A percentile compares a stretch with the other conserved stretches of the same genome.
These are phyloP conservation scores for Lichtheimia corymbifera DNA, from an alignment of 371 early-diverging fungal genomes.

Conservation along the genomic window DNA sequence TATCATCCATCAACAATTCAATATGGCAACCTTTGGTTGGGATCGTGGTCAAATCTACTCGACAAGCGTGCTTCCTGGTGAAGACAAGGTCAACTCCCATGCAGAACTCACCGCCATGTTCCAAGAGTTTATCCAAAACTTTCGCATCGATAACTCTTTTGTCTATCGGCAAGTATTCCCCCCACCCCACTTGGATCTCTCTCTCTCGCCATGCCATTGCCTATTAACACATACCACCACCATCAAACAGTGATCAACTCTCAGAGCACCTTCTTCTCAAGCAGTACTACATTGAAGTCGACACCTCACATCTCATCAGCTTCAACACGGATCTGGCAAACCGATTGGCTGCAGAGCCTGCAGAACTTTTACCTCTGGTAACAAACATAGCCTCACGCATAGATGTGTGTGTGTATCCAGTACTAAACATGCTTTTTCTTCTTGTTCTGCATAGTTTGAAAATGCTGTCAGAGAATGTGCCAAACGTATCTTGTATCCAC, in stretches of 20 bases:
- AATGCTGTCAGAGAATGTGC: slow-evolving; percentile 75
- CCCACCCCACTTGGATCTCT: neutral
- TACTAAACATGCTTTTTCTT: neutral
- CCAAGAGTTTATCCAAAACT: slow-evolving; percentile 77
- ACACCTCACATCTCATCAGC: slow-evolving; percentile 79
- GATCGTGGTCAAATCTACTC: slow-evolving; percentile 78
- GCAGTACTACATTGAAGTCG: slow-evolving; percentile 81
- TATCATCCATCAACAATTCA: neutral
- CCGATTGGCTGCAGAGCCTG: slow-evolving; percentile 73
- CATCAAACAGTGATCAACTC: slow-evolving; percentile 81
- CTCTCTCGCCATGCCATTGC: no score
- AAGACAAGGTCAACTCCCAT: slow-evolving; percentile 56
- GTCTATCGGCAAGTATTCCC: slow-evolving; percentile 71
- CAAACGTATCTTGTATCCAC: slow-evolving; percentile 62
- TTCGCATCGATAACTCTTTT: slow-evolving; percentile 73
- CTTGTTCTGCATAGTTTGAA: slow-evolving; percentile 69
- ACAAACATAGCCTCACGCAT: neutral
- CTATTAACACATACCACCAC: neutral
- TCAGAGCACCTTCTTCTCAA: slow-evolving; percentile 77
- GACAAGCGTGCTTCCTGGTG: slow-evolving; percentile 66
- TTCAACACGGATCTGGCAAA: slow-evolving; percentile 85
- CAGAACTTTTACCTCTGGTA: slow-evolving; percentile 82
- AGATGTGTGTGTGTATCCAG: neutral
- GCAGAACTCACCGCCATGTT: slow-evolving; percentile 59
- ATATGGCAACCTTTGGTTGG: slow-evolving; percentile 75